Conservation (phyloP, 176 grass and related monocot species). For the Alloteropsis semialata region DNA sequence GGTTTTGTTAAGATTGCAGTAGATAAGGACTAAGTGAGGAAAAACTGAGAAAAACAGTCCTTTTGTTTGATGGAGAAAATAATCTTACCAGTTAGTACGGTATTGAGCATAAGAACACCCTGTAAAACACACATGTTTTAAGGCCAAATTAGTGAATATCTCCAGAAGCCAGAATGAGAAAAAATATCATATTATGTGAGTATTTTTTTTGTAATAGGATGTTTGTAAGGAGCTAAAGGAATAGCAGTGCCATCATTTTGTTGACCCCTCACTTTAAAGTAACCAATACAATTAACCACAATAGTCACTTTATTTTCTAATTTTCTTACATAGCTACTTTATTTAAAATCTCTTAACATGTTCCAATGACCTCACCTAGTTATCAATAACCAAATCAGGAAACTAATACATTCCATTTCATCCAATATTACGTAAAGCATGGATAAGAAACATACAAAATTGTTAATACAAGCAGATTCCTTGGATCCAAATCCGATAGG, state of each 20-base stretch:
- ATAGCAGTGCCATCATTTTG: background rate
- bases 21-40: background rate
- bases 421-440: background rate
- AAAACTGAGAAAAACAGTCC: background rate
- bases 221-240: background rate
- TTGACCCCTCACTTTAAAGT: no score
- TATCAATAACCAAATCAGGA: background rate
- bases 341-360: background rate
- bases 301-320: background rate
- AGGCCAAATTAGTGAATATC: slow-evolving; percentile 25
- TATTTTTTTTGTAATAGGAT: background rate
- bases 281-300: background rate
- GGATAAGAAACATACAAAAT: background rate
- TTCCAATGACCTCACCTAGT: background rate
- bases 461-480: no score
- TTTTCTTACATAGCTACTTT: background rate
- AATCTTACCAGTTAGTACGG: slow-evolving; percentile 85
- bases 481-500: background rate
- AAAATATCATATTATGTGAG: background rate
- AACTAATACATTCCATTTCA: background rate
- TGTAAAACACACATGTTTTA: slow-evolving; percentile 37
- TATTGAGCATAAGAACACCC: slow-evolving; percentile 97
- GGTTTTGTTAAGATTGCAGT: background rate
- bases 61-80: slow-evolving; percentile 6
- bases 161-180: background rate